A percentile compares a stretch with the other conserved stretches of the same genome.
Conservation (phyloP, 108 stramenopile genomes). For the Cyclotella choctawhatcheeana region DNA sequence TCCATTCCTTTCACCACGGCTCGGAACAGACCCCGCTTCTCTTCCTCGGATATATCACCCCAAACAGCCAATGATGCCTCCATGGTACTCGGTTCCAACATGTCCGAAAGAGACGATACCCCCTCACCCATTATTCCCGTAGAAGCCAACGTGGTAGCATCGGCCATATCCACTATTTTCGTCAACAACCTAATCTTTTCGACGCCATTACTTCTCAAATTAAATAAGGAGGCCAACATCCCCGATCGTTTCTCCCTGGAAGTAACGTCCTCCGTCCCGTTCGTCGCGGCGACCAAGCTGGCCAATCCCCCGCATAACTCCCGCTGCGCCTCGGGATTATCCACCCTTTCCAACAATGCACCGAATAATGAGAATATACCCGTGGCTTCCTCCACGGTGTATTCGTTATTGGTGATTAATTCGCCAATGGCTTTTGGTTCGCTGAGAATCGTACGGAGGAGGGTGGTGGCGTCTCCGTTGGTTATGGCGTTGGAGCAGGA, state of each 20-base stretch:
- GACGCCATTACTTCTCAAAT: slow-evolving; percentile 64
- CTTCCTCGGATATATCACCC: slow-evolving; percentile 32
- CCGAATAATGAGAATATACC: slow-evolving; percentile 71
- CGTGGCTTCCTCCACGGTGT: slow-evolving; percentile 63
- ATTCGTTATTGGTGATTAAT: slow-evolving; percentile 41
- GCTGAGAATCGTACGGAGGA: slow-evolving; percentile 61
- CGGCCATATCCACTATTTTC: slow-evolving; percentile 67
- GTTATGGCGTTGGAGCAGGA: slow-evolving; percentile 61
- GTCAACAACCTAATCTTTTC: slow-evolving; percentile 68
- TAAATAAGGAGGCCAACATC: slow-evolving; percentile 65
- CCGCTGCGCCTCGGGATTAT: slow-evolving; percentile 19
- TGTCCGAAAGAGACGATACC: slow-evolving; percentile 52
- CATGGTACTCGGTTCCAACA: slow-evolving; percentile 45
- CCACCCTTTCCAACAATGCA: slow-evolving; percentile 70
- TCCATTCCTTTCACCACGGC: slow-evolving; percentile 59
- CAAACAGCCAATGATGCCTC: slow-evolving; percentile 39
- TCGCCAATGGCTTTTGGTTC: slow-evolving; percentile 60
- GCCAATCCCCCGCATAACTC: slow-evolving; percentile 45
- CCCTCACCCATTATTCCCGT: too few relatives aligned
- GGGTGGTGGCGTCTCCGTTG: slow-evolving; percentile 61
- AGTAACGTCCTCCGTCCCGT: slow-evolving; percentile 1
- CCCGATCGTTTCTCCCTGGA: slow-evolving; percentile 41
- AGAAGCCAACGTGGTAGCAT: slow-evolving; percentile 30
- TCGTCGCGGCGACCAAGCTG: slow-evolving; percentile 18
- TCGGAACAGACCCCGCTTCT: slow-evolving; percentile 58